phyloP scores from a whole-genome alignment of 1,284 basidiomycete genomes.

The Cryptococcus jaspeensis region DNA sequence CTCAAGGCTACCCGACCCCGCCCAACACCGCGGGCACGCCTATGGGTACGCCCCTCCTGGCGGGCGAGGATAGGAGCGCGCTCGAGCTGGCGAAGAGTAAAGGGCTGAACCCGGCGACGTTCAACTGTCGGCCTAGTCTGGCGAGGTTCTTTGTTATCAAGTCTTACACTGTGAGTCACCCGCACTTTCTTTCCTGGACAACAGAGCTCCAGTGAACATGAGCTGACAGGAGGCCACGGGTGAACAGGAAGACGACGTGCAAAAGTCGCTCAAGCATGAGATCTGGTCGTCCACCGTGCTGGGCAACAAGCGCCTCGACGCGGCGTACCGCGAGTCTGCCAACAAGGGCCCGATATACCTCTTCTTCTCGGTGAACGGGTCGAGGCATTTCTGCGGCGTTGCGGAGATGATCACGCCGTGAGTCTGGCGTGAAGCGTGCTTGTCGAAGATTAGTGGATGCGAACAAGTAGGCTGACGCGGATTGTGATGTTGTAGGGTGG shows the following conservation, averaged over 20 bases:
- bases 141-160: conserved; percentile 96
- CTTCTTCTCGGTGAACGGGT: conserved; percentile 94
- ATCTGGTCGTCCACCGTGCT: conserved; percentile 96
- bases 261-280: conserved; percentile 93
- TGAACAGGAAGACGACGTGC: conserved; percentile 79
- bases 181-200: too few relatives aligned
- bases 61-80: conserved; percentile 62
- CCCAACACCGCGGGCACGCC: conserved; percentile 21
- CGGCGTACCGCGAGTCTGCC: conserved; percentile 85
- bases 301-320: conserved; percentile 91
- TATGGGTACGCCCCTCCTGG: neutral
- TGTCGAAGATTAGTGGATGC: neutral
- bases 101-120: conserved; percentile 84
- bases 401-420: conserved; percentile 89
- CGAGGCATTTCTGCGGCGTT: conserved; percentile 95
- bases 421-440: conserved; percentile 10
- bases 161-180: conserved; percentile 67
- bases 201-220: neutral
- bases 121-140: conserved; percentile 72
- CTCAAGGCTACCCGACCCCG: conserved; percentile 24
- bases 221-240: neutral
- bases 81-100: conserved; percentile 78
- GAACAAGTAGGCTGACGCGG: conserved; percentile 3
- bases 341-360: conserved; percentile 88
- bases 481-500: conserved; percentile 41